phyloP scores from a whole-genome alignment of 441 rosid genomes.

The Euphorbia celastroides region DNA sequence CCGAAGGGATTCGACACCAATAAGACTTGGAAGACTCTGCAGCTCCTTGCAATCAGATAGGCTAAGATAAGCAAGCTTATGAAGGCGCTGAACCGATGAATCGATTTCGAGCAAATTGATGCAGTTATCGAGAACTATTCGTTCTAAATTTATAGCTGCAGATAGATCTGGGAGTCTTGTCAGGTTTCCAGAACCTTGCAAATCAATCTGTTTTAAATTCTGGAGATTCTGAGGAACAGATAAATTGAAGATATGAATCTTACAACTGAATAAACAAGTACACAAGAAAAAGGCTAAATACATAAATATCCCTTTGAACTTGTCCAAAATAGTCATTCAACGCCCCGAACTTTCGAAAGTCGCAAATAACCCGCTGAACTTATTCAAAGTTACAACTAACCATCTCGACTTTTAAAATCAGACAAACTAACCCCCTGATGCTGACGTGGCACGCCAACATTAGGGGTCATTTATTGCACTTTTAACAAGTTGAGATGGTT shows the following conservation, averaged over 20 bases:
- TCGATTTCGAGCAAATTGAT: constrained; percentile 20
- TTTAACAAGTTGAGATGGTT: too few relatives aligned
- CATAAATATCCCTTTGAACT: too few relatives aligned
- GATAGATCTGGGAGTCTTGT: constrained; percentile 8
- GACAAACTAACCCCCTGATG: too few relatives aligned
- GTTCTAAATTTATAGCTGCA: constrained; percentile 12
- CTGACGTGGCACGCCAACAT: too few relatives aligned
- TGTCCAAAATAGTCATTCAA: too few relatives aligned
- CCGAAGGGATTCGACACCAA: constrained; percentile 10
- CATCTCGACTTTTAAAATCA: too few relatives aligned
- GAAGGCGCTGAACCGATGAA: constrained; percentile 8
- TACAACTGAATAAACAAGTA: too few relatives aligned
- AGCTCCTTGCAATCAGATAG: constrained; percentile 15
- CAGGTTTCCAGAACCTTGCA: constrained; percentile 13
- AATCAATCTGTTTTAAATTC: constrained; percentile 15
- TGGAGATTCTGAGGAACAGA: constrained; percentile 4
- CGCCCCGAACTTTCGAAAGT: too few relatives aligned
- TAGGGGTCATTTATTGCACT: too few relatives aligned
- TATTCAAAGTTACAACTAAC: too few relatives aligned
- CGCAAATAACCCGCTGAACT: too few relatives aligned
- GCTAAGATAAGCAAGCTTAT: constrained; percentile 13
- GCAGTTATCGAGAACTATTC: constrained; percentile 24
- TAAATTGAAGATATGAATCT: neutral
- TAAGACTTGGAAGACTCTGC: constrained; percentile 14
- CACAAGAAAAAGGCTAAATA: too few relatives aligned